phyloP scores from a whole-genome alignment of 108 stramenopile species.

The Skeletonema tropicum region DNA sequence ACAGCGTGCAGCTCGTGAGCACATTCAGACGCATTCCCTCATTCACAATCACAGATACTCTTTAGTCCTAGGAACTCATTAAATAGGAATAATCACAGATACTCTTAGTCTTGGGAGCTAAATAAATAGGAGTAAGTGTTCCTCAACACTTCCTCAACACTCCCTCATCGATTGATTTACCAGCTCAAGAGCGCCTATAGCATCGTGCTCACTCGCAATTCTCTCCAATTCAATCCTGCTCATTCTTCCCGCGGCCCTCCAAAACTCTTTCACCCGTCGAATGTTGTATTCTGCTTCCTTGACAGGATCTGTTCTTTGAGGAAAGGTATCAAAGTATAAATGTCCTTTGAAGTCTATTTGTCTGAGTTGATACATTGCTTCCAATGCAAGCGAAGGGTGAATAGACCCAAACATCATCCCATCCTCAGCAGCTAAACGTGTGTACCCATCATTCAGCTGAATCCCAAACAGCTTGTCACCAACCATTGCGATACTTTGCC shows the following conservation, averaged over 20 bases:
- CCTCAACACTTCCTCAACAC: no score
- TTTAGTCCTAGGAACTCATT: no score
- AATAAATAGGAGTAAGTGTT: no score
- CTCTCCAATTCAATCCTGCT: slow-evolving; percentile 32
- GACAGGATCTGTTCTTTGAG: slow-evolving; percentile 83
- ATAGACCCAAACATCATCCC: slow-evolving; percentile 90
- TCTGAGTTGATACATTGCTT: slow-evolving; percentile 82
- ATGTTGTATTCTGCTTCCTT: slow-evolving; percentile 87
- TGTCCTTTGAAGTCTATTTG: slow-evolving; percentile 72
- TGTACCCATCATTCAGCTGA: slow-evolving; percentile 86
- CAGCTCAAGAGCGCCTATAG: slow-evolving; percentile 67
- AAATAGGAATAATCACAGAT: no score
- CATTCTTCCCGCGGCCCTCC: slow-evolving; percentile 60
- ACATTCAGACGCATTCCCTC: not conserved
- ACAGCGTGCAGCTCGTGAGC: slow-evolving; percentile 19
- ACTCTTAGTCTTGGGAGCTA: no score
- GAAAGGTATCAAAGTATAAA: slow-evolving; percentile 92
- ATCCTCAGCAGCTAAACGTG: slow-evolving; percentile 86
- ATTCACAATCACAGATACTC: no score
- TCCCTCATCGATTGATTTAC: slow-evolving; percentile 53
- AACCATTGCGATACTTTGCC: slow-evolving; percentile 82
- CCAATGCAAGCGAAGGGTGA: slow-evolving; percentile 81
- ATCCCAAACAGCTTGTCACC: slow-evolving; percentile 85
- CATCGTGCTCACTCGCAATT: slow-evolving; percentile 72
- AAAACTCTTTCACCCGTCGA: slow-evolving; percentile 69